Evolutionary conservation across 352 stramenopile genomes (phyloP), one percentile per base, ranked within the genome.

Genomic region (Globisporangium okanoganense): DNA sequence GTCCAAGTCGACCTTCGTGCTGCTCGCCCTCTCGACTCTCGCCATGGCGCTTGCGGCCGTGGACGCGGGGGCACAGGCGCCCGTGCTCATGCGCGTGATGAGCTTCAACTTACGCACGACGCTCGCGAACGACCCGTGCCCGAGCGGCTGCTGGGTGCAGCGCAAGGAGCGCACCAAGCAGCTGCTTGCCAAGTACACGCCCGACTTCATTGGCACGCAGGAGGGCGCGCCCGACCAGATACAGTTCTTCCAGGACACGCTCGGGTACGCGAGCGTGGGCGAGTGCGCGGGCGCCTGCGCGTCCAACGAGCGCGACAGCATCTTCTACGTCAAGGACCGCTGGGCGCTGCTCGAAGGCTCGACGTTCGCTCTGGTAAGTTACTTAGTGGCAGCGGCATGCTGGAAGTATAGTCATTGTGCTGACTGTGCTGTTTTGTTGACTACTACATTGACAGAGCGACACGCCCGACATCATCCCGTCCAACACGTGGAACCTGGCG

Each of bases 101-200:
- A 88, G 73, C 56, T 87, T 91, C 58, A 91, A 91, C 43, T 41
- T 91, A 33, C 79, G 82, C 47, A 91, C 82, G 40, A 79, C 79
- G 16, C 61, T 83, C 12, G 82, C 82, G 14, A 79, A 76, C 12
- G 79, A 91, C 24, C 72, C 79, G 9, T 92, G 79, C 56, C 76
- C 78, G 0, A 65, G 56, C 27, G 82, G 82, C n/a, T 92, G 82
- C 59, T 92, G 82, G 82, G 64, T 67, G 2, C 50, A 72, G 49
- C 82, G 82, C 58, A 81, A 89, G 54, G 53, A 44, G 9, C 75
- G 79, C 14, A 64, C 57, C 14, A 65, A 75, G 55, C 29, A 67
- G 13, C 61, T 91, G 29, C 63, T 91, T 4, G 56, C 66, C 0
- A 64, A 62, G 18, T 81, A 89, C 70, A 5, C 69, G 36, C 79